Conservation (phyloP, 2,329 filamentous ascomycete genomes). For the Penicillium sp. region DNA sequence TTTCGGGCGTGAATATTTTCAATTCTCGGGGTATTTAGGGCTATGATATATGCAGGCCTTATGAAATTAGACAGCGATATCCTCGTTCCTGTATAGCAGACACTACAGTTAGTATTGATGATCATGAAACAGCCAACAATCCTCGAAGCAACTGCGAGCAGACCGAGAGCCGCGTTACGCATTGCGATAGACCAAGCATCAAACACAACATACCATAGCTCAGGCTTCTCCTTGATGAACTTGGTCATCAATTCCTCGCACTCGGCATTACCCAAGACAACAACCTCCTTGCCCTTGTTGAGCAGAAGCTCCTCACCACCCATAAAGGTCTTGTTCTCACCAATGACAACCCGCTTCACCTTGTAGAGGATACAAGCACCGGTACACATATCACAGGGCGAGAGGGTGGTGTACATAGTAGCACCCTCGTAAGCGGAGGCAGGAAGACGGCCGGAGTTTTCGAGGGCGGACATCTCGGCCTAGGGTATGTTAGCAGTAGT, state of each 20-base stretch:
- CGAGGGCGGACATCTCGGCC: conserved; percentile 74
- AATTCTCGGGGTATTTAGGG: conserved; percentile 4
- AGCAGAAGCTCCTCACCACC: conserved; percentile 70
- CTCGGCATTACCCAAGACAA: conserved; percentile 65
- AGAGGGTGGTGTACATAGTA: conserved; percentile 82
- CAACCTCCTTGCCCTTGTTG: conserved; percentile 66
- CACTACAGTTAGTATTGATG: conserved; percentile 14
- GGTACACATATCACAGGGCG: conserved; percentile 79
- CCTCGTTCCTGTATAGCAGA: conserved; percentile 52
- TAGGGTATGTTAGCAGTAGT: conserved; percentile 32
- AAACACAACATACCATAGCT: conserved; percentile 59
- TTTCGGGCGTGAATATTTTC: conserved; percentile 5
- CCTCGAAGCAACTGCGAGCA: neutral
- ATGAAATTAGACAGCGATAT: conserved; percentile 51
- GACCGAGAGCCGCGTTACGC: neutral
- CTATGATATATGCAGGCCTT: conserved; percentile 12
- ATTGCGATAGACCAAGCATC: conserved; percentile 5
- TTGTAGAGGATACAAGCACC: conserved; percentile 75
- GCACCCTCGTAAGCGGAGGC: conserved; percentile 66
- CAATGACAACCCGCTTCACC: conserved; percentile 70
- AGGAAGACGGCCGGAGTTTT: conserved; percentile 69
- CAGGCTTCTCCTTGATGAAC: conserved; percentile 70
- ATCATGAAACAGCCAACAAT: conserved; percentile 5
- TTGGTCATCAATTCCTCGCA: conserved; percentile 67
- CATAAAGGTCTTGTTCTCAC: conserved; percentile 72